Evolutionary conservation across 2,329 filamentous ascomycete species (phyloP), one percentile per base, ranked within the genome.

Genomic region (Scedosporium apiospermum): DNA sequence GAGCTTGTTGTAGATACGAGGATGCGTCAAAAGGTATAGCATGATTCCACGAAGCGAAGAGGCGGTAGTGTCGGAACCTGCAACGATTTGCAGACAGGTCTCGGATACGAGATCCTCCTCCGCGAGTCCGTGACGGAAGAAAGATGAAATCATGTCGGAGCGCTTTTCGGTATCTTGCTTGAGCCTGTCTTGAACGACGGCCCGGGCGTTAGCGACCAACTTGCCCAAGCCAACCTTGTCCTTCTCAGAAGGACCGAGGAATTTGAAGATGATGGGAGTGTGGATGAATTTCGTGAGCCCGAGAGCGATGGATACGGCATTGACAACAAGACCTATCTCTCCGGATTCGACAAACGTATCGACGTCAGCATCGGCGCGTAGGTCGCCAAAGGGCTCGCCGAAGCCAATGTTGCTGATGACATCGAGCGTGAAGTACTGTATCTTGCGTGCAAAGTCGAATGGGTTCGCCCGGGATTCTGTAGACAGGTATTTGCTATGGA

Each of bases 61-160:
- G 0, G 83, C 81, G 0, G 82, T 83, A 3, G 82, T 85, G 64
- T 86, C 83, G 0, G 81, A 81, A 3, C 83, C 84, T 2, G 82
- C 83, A 4, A 83, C 73, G 67, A 76, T 73, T 62, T 77, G 72
- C 64, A 75, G 68, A 2, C 77, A 68, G 1, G 75, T 71, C 66
- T 78, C 78, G 58, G 82, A 80, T 53, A 80, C 74, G 53, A 72
- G 71, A 46, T 78, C 72, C 18, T 69, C 65, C 58, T 72, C 72
- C 7, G 67, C 73, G 18, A 79, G 66, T 2, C 77, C 76, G 42
- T 76, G 73, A 1, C 70, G 68, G 7, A 78, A 68, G 62, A 77
- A 77, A 0, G 75, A 76, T 4, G 75, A 76, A 2, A 85, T 74
- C 81, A 85, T 85, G 65, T 84, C 82, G 5, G 72, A 72, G 16